phyloP scores from a whole-genome alignment of 148 eudicot species.

The Hydrangea macrophylla region DNA sequence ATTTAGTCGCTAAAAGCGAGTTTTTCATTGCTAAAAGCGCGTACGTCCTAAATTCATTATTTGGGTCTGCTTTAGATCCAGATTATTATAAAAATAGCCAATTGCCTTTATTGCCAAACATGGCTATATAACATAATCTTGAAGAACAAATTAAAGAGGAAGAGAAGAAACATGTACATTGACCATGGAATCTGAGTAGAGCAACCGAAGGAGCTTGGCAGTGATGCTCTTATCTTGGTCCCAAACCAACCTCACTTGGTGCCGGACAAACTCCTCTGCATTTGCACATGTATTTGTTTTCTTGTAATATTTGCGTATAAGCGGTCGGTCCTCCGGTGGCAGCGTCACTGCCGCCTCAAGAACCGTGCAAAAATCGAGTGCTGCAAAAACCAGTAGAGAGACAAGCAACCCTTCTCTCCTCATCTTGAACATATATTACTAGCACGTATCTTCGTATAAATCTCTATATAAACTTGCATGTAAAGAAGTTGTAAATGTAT shows the following conservation, averaged over 20 bases:
- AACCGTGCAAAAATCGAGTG: constrained; percentile 23
- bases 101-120: too few species aligned
- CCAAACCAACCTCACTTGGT: constrained; percentile 43
- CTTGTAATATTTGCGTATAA: constrained; percentile 52
- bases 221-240: constrained; percentile 34
- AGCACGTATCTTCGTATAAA: not conserved
- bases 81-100: too few species aligned
- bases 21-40: too few species aligned
- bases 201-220: constrained; percentile 49
- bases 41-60: too few species aligned
- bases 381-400: constrained; percentile 11
- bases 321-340: constrained; percentile 33
- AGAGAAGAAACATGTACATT: constrained; percentile 28
- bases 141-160: not conserved
- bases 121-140: not conserved
- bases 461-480: not conserved
- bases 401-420: constrained; percentile 14
- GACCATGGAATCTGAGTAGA: constrained; percentile 66
- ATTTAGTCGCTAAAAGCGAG: too few species aligned
- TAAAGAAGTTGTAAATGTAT: not conserved
- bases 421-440: constrained; percentile 16
- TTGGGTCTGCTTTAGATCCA: too few species aligned
- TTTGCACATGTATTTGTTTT: constrained; percentile 43
- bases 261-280: constrained; percentile 48
- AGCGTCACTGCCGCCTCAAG: constrained; percentile 31